A percentile compares a stretch with the other conserved stretches of the same genome.
These are phyloP conservation scores for Phytophthora ohioensis DNA, from an alignment of 352 stramenopile genomes.

Conservation along the genomic window DNA sequence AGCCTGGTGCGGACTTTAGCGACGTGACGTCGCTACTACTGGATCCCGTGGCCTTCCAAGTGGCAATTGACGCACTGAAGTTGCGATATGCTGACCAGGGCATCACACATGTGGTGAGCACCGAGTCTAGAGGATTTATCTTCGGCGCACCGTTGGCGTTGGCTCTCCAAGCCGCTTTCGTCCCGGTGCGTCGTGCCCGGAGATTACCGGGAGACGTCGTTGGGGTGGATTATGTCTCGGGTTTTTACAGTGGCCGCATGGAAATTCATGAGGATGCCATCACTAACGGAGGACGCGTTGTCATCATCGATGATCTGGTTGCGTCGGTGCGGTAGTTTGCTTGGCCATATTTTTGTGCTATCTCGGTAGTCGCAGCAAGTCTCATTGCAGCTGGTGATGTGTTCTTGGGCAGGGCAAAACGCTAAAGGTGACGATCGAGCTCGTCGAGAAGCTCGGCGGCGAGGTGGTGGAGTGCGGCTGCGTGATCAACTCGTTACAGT, in stretches of 20 bases:
- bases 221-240: conserved; percentile 84
- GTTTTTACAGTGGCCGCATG: conserved; percentile 77
- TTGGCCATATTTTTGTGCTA: neutral
- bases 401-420: conserved; percentile 66
- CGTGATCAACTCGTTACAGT: conserved; percentile 71
- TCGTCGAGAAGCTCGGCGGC: conserved; percentile 74
- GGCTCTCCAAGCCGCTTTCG: conserved; percentile 70
- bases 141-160: conserved; percentile 81
- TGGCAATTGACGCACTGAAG: conserved; percentile 76
- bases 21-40: conserved; percentile 81
- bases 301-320: conserved; percentile 86
- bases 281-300: conserved; percentile 65
- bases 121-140: conserved; percentile 83
- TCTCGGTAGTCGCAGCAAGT: conserved; percentile 11
- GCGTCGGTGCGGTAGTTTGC: conserved; percentile 55
- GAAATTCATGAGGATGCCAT: conserved; percentile 89
- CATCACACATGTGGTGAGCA: conserved; percentile 87
- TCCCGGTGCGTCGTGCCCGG: conserved; percentile 73
- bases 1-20: conserved; percentile 65
- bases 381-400: conserved; percentile 4
- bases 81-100: conserved; percentile 60
- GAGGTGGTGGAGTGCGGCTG: conserved; percentile 85
- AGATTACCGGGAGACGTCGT: conserved; percentile 74
- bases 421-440: conserved; percentile 79
- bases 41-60: conserved; percentile 76